Percentiles rank a stretch among this genome's conserved stretches.
Evolutionary conservation across 345 rosid species (phyloP).

Genomic region (Cardamine chenopodiifolia): DNA sequence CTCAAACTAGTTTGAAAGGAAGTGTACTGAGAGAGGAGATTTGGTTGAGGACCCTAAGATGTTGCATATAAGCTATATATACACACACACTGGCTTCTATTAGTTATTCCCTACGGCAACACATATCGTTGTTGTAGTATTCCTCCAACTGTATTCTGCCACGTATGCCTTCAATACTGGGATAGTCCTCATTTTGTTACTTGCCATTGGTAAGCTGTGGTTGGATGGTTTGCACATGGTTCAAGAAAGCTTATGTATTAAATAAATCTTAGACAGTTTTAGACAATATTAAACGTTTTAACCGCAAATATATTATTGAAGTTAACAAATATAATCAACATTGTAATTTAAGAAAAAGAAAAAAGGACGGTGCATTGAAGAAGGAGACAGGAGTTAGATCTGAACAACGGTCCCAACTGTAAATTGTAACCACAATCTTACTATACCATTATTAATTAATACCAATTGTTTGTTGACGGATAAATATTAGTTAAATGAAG

Average conservation of each 20-base stretch:
- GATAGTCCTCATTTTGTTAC: slow-evolving; percentile 1
- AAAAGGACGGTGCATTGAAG: slow-evolving; percentile 50
- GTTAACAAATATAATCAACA: neutral
- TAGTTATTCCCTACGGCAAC: slow-evolving; percentile 12
- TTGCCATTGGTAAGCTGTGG: slow-evolving; percentile 15
- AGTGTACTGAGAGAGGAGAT: slow-evolving; percentile 35
- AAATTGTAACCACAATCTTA: slow-evolving; percentile 25
- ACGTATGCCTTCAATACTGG: neutral
- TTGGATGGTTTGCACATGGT: slow-evolving; percentile 33
- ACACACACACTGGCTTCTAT: slow-evolving; percentile 27
- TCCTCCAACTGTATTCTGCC: neutral
- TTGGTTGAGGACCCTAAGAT: slow-evolving; percentile 41
- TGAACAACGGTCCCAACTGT: slow-evolving; percentile 44
- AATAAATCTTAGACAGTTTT: neutral
- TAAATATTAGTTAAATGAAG: neutral
- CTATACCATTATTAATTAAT: neutral
- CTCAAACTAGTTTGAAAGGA: slow-evolving; percentile 23
- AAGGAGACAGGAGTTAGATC: slow-evolving; percentile 25
- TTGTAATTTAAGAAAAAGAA: neutral
- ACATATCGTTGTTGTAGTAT: neutral
- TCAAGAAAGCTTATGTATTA: neutral
- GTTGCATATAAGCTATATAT: slow-evolving; percentile 49
- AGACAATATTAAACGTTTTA: neutral
- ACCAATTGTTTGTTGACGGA: slow-evolving; percentile 7
- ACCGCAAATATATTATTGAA: neutral